phyloP scores from a whole-genome alignment of 768 basidiomycete species.

The Trichaptum fuscoviolaceum region DNA sequence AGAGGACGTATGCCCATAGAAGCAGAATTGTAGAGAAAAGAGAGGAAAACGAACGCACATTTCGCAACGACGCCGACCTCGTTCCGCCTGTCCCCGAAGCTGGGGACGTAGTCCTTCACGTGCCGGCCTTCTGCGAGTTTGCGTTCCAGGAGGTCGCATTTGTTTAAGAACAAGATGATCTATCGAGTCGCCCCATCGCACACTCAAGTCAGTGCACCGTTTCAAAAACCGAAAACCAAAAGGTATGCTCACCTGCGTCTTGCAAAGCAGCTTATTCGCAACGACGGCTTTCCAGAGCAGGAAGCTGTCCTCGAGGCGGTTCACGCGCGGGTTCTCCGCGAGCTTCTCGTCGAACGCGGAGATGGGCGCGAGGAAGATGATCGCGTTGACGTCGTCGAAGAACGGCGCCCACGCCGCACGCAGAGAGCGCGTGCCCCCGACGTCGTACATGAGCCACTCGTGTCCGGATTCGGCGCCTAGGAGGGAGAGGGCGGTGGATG shows the following conservation, averaged over 20 bases:
- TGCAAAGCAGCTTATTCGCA: conserved; percentile 55
- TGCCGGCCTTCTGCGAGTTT: conserved; percentile 64
- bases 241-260: conserved; percentile 39
- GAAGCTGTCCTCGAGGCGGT: conserved; percentile 73
- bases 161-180: conserved; percentile 35
- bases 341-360: conserved; percentile 80
- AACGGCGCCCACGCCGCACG: conserved; percentile 74
- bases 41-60: conserved; percentile 42
- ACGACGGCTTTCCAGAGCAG: conserved; percentile 75
- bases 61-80: conserved; percentile 62
- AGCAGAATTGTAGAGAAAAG: conserved; percentile 1
- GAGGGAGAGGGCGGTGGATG: too few relatives aligned
- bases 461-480: conserved; percentile 53
- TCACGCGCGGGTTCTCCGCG: conserved; percentile 62
- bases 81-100: conserved; percentile 69
- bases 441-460: conserved; percentile 80
- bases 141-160: conserved; percentile 65
- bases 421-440: conserved; percentile 65
- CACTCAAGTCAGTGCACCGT: too few relatives aligned
- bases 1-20: conserved; percentile 5
- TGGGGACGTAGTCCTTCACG: conserved; percentile 66
- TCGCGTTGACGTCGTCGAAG: conserved; percentile 78
- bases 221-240: too few relatives aligned
- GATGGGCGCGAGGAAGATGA: conserved; percentile 79
- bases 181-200: too few relatives aligned